These are phyloP conservation scores for Ceratocystis cubensis DNA, from an alignment of 2,329 filamentous ascomycete genomes.

Conservation along the genomic window DNA sequence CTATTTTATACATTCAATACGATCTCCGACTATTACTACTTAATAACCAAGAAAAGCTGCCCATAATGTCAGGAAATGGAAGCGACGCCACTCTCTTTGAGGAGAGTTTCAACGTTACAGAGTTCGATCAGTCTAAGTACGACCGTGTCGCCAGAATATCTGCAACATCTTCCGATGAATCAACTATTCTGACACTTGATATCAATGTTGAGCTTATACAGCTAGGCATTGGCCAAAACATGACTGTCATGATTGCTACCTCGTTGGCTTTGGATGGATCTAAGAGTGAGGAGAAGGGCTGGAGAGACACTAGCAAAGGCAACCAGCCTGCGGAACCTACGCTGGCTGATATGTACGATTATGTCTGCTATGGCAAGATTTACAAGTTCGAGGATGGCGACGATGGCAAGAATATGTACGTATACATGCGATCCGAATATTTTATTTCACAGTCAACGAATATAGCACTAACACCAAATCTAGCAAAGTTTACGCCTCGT, in stretches of 20 bases:
- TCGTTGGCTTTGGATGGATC: constrained; percentile 77
- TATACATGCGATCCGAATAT: constrained; percentile 23
- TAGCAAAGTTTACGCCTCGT: constrained; percentile 89
- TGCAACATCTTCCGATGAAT: constrained; percentile 61
- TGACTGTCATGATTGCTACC: constrained; percentile 72
- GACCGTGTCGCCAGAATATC: constrained; percentile 83
- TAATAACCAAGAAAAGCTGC: background rate
- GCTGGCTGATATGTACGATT: constrained; percentile 70
- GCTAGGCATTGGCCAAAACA: constrained; percentile 50
- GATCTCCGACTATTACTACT: background rate
- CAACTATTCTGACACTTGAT: constrained; percentile 71
- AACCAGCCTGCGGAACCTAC: constrained; percentile 43
- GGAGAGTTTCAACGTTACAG: constrained; percentile 73
- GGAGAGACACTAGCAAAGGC: constrained; percentile 58
- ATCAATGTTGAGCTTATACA: constrained; percentile 69
- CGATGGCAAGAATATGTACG: constrained; percentile 76
- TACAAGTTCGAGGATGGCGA: constrained; percentile 74
- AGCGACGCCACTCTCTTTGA: constrained; percentile 89
- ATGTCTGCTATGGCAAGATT: constrained; percentile 79
- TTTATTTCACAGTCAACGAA: background rate
- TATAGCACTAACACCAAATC: background rate
- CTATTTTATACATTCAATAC: background rate
- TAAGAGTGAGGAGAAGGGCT: constrained; percentile 64
- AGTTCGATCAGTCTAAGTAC: constrained; percentile 76
- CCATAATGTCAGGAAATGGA: constrained; percentile 41